Evolutionary conservation across 31 red algal species (phyloP), one percentile per base, ranked within the genome.

Genomic region (Bonnemaisonia californica): DNA sequence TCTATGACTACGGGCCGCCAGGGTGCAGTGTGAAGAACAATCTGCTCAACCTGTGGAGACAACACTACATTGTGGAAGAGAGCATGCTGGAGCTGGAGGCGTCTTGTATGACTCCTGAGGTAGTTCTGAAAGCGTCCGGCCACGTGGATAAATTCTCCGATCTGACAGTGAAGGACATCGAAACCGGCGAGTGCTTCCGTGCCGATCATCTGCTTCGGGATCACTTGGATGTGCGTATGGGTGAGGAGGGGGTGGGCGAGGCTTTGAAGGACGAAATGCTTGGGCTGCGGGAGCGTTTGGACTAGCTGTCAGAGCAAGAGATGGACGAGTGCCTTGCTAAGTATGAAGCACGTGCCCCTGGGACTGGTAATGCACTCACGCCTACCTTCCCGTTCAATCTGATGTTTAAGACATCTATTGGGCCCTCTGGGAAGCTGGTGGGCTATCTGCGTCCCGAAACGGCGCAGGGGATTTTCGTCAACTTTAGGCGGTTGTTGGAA

Each of bases 391-490:
- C 89, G n/a, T 99, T 99, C 75, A 99, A 99, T 74, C 83, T 99
- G 57, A 99, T 95, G 97, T 96, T 99, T 66, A 54, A 82, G 48
- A 99, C 97, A 13, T 74, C 72, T 36, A 96, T 99, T 54, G 97
- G 97, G 11, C 93, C 97, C 16, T 81, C 90, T n/a, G 90, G 85
- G 23, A 27, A 59, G 29, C 34, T 91, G 22, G 66, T 62, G 18
- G 93, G 80, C 3, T 99, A 87, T 67, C 63, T 99, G n/a, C 85
- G 97, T 23, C 97, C 97, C 8, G 93, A 99, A 71, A 95, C 97
- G 18, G 96, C 96, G 32, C 96, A 98, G 83, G 96, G 96, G 13
- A 98, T 98, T 22, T 98, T 98, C 64, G 85, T 98, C 40, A 98
- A 98, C 83, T 98, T 98, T 58, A 92, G 90, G 71, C 74, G 89